A percentile compares a stretch with the other conserved stretches of the same genome.
These are phyloP conservation scores for Bruguiera gymnorhiza DNA, from an alignment of 345 rosid genomes.

Conservation along the genomic window DNA sequence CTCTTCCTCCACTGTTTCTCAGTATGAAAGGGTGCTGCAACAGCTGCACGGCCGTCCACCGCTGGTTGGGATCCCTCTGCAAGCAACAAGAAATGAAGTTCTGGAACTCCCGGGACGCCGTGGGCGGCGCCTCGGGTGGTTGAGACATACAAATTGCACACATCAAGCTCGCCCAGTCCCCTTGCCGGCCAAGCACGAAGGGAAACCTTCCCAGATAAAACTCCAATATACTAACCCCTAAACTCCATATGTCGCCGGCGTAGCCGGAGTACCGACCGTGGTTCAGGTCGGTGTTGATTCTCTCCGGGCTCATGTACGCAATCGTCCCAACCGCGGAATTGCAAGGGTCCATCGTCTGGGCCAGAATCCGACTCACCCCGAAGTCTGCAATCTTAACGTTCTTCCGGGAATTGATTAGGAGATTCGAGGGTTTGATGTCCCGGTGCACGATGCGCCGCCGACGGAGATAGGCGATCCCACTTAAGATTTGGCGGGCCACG, in stretches of 20 bases:
- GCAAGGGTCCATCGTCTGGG: constrained; percentile 94
- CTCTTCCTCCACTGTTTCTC: constrained; percentile 36
- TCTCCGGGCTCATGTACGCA: constrained; percentile 96
- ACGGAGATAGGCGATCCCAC: constrained; percentile 80
- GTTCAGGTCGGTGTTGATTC: constrained; percentile 92
- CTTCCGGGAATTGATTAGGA: constrained; percentile 56
- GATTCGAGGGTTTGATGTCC: constrained; percentile 87
- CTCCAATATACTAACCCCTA: constrained; percentile 85
- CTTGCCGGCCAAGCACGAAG: constrained; percentile 63
- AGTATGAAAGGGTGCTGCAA: constrained; percentile 73
- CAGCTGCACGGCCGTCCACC: constrained; percentile 58
- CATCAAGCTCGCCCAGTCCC: constrained; percentile 97
- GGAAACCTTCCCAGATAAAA: constrained; percentile 86
- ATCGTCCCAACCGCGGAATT: constrained; percentile 91
- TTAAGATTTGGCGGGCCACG: constrained; percentile 68
- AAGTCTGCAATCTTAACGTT: constrained; percentile 91
- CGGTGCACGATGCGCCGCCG: constrained; percentile 78
- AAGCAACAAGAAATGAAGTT: constrained; percentile 72
- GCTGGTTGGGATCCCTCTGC: constrained; percentile 74
- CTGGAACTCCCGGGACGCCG: constrained; percentile 65
- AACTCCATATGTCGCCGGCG: constrained; percentile 92
- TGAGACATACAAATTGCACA: constrained; percentile 81
- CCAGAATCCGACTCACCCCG: constrained; percentile 77
- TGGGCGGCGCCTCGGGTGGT: constrained; percentile 77
- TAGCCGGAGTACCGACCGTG: constrained; percentile 73